Evolutionary conservation across 805 yeast genomes (phyloP), one percentile per base, ranked within the genome.

Genomic region (Saturnispora sanitii): DNA sequence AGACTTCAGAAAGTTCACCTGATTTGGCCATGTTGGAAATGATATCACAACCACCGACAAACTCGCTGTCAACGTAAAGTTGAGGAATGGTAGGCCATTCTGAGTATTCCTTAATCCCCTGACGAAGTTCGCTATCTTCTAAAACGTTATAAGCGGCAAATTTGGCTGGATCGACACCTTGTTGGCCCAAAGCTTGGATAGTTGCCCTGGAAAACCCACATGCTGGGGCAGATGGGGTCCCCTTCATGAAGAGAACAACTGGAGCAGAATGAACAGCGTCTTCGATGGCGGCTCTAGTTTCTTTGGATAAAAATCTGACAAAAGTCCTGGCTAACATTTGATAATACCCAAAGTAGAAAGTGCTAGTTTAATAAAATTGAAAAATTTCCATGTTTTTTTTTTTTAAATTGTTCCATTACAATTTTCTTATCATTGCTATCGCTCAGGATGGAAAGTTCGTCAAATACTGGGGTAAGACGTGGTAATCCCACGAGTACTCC

Each of bases 31-130:
- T 88, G 42, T 83, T 77, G 57, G 82, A 85, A 40, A 92, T 71
- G 48, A 92, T 88, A 62, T 92, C 99, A 64, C 96, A 92, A 4
- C 99, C 99, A 34, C 99, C 99, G 40, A 92, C 73, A 57, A 92
- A 92, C 58, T 92, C 98, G 50, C 80, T 79, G 51, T 80, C 74
- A 12, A 92, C 86, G 57, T 88, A 92, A 33, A 92, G 71, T 63
- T 92, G 99, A 13, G 99, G 99, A 45, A 92, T 87, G 1, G 99
- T 92, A 42, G 99, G 99, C 99, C 99, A 92, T 49, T 83, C 80
- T 51, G 90, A 78, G 63, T 75, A 92, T 60, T 92, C 98, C 65
- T 92, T 92, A 55, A 92, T 86, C 25, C 97, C 98, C 36, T 84
- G 79, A 64, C 98, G 82, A 48, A 92, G 73, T 54, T 92, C 97